phyloP scores from a whole-genome alignment of 2,329 filamentous ascomycete species.

The Graphilbum fragrans region DNA sequence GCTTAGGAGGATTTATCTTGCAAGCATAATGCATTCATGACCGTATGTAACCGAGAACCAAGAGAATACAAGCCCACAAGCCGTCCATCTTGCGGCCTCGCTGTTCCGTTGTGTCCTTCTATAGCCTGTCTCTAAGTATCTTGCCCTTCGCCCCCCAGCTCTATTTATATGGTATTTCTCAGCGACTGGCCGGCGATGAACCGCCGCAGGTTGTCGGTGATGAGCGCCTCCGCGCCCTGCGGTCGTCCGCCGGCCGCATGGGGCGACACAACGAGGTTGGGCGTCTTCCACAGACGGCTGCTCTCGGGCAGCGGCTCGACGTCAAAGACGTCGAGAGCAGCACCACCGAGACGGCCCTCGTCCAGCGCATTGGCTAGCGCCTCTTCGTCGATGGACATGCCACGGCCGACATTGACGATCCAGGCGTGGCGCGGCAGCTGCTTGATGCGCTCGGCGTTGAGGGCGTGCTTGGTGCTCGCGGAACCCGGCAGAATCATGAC shows the following conservation, averaged over 20 bases:
- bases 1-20: neutral
- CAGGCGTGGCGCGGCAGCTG: slow-evolving; percentile 25
- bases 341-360: slow-evolving; percentile 29
- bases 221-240: slow-evolving; percentile 45
- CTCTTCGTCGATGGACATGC: slow-evolving; percentile 35
- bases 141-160: too few relatives aligned
- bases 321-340: slow-evolving; percentile 35
- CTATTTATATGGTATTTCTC: slow-evolving; percentile 31
- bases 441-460: slow-evolving; percentile 25
- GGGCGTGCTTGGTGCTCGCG: slow-evolving; percentile 24
- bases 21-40: neutral
- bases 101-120: too few relatives aligned
- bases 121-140: too few relatives aligned
- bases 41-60: neutral
- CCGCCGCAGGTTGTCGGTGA: slow-evolving; percentile 47
- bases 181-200: slow-evolving; percentile 47
- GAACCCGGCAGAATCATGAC: slow-evolving; percentile 35
- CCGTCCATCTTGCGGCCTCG: too few relatives aligned
- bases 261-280: slow-evolving; percentile 13
- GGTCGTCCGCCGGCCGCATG: slow-evolving; percentile 44
- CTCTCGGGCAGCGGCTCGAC: slow-evolving; percentile 27
- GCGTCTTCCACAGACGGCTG: slow-evolving; percentile 17
- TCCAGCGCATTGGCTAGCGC: slow-evolving; percentile 33
- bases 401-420: slow-evolving; percentile 35
- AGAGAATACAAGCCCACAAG: neutral